phyloP scores from a whole-genome alignment of 768 basidiomycete species.

The Galerina marginata region DNA sequence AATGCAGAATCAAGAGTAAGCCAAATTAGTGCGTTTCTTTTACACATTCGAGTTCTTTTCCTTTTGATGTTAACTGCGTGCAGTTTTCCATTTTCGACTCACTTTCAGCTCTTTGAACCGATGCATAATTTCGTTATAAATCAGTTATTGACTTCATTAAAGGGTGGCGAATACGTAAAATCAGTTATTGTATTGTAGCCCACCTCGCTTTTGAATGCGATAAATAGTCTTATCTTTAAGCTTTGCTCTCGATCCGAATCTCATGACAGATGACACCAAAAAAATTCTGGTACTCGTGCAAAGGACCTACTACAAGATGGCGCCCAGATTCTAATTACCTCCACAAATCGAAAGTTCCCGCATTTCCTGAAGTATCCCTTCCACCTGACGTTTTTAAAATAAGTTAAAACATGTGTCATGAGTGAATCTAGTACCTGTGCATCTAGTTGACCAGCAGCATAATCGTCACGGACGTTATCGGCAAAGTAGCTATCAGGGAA shows the following conservation, averaged over 20 bases:
- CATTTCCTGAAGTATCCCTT: constrained; percentile 97
- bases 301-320: neutral
- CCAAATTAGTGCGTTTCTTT: constrained; percentile 4
- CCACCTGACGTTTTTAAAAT: constrained; percentile 60
- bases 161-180: too few relatives aligned
- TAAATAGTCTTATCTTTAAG: too few relatives aligned
- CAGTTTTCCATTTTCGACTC: too few relatives aligned
- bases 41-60: neutral
- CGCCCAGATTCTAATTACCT: constrained; percentile 42
- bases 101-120: too few relatives aligned
- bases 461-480: constrained; percentile 92
- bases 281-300: too few relatives aligned
- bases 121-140: too few relatives aligned
- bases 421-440: constrained; percentile 65
- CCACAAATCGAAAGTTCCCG: constrained; percentile 94
- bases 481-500: constrained; percentile 72
- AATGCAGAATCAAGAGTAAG: neutral
- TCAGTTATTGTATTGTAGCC: too few relatives aligned
- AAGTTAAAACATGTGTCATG: neutral
- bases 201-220: too few relatives aligned
- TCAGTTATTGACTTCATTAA: too few relatives aligned
- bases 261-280: too few relatives aligned
- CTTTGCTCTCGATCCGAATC: too few relatives aligned
- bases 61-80: neutral
- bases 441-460: constrained; percentile 95